Evolutionary conservation across 2,329 filamentous ascomycete species (phyloP).

Genomic region (Davidsoniella australis): DNA sequence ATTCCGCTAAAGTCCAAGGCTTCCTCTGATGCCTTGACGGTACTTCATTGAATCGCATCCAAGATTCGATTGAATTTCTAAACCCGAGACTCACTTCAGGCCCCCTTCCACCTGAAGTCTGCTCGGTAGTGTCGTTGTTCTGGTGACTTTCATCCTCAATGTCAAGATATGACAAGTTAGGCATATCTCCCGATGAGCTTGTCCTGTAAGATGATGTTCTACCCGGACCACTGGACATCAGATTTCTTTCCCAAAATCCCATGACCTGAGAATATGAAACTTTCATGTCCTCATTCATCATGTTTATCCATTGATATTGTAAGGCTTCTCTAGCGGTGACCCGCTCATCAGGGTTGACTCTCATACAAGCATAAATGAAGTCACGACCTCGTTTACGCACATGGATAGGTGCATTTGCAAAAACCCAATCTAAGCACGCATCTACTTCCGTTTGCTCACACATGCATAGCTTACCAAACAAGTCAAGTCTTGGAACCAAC

Average conservation of each 20-base stretch:
- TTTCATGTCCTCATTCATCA: conserved; percentile 3
- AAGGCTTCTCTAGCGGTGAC: conserved; percentile 7
- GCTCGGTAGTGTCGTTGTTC: too few species aligned
- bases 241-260: not conserved
- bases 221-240: too few species aligned
- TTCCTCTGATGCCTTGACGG: too few species aligned
- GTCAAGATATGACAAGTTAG: too few species aligned
- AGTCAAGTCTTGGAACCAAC: conserved; percentile 12
- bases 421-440: not conserved
- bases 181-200: too few species aligned
- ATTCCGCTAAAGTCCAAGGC: too few species aligned
- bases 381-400: conserved; percentile 3
- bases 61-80: too few species aligned
- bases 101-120: too few species aligned
- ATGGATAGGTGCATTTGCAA: not conserved
- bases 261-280: conserved; percentile 2
- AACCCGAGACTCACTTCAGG: too few species aligned
- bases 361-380: conserved; percentile 9
- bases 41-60: too few species aligned
- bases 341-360: conserved; percentile 1
- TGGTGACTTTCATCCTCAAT: too few species aligned
- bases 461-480: not conserved
- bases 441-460: not conserved
- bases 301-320: conserved; percentile 7
- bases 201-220: too few species aligned